Evolutionary conservation across 495 filamentous ascomycete genomes (phyloP), one percentile per base, ranked within the genome.

Genomic region (Cercophora newfieldiana): DNA sequence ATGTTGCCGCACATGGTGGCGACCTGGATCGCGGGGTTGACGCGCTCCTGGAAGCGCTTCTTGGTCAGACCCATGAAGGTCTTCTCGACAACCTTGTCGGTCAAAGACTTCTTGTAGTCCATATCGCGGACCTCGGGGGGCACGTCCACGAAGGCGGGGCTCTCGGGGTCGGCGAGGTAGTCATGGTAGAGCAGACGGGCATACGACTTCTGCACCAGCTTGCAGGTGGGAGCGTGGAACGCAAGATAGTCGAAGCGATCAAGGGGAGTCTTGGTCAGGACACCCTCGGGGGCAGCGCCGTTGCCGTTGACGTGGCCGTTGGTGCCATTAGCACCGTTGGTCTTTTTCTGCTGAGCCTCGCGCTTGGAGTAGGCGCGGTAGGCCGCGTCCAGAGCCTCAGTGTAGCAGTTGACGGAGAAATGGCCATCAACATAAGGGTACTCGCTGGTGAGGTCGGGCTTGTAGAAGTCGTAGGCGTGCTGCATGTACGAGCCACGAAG

Each of bases 401-500:
- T 96, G 81, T 99, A 99, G 88, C 96, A 99, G 75, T 84, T 88
- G 76, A 97, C 85, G 51, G 94, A 97, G 86, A 88, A 97, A 73
- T 97, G 94, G 60, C 95, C 95, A 75, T 99, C 95, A 33, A 99
- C 95, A 71, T 94, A 87, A 56, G 95, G 95, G 81, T 99, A 99
- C 79, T 99, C 95, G 86, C 91, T 96, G 66, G 93, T 96, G 59
- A 99, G 83, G 77, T 99, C 95, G 71, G 95, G 91, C 88, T 99
- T 99, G 88, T 96, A 99, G 82, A 99, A 99, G 78, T 99, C 95
- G 81, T 98, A 99, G 71, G 91, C 91, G 79, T 99, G 95, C 72
- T 87, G 87, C 86, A 97, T 89, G 83, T 97, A 97, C 73, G 83
- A 90, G 76, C 91, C 95, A 76, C 96, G 89, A 64, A 97, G 88